Evolutionary conservation across 129 eudicot species (phyloP).

Genomic region (Artemisia annua): DNA sequence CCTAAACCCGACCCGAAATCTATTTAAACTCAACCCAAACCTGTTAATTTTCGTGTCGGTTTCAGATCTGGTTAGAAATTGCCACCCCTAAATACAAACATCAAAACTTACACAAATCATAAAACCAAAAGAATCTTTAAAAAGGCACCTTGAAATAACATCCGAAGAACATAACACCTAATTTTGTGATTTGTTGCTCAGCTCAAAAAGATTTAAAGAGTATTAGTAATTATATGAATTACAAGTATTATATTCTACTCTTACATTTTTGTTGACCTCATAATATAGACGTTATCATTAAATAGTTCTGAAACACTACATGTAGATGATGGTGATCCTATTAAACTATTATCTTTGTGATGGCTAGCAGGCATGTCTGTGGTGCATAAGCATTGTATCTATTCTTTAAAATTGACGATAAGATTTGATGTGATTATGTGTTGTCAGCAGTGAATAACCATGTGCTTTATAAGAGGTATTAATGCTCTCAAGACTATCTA

Average conservation of each 20-base stretch:
- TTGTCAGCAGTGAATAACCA: neutral
- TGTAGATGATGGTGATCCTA: slow-evolving; percentile 6
- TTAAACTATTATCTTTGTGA: slow-evolving; percentile 6
- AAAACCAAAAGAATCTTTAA: too few species aligned
- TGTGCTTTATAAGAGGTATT: neutral
- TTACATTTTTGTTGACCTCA: neutral
- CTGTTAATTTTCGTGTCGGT: too few species aligned
- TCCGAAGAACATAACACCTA: too few species aligned
- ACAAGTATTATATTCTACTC: neutral
- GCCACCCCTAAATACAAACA: too few species aligned
- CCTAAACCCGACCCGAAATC: too few species aligned
- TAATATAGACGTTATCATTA: neutral
- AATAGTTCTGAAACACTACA: neutral
- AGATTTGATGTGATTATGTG: slow-evolving; percentile 11
- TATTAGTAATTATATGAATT: neutral
- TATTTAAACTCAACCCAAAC: too few species aligned
- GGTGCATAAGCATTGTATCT: neutral
- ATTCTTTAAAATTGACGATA: neutral
- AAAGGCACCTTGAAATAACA: too few species aligned
- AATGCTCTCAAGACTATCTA: neutral
- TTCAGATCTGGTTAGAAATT: too few species aligned
- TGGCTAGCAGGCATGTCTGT: slow-evolving; percentile 2
- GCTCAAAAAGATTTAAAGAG: too few species aligned
- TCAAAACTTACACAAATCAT: too few species aligned
- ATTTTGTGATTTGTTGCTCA: too few species aligned